Conservation (phyloP, 345 rosid species). For the Psidium guajava region DNA sequence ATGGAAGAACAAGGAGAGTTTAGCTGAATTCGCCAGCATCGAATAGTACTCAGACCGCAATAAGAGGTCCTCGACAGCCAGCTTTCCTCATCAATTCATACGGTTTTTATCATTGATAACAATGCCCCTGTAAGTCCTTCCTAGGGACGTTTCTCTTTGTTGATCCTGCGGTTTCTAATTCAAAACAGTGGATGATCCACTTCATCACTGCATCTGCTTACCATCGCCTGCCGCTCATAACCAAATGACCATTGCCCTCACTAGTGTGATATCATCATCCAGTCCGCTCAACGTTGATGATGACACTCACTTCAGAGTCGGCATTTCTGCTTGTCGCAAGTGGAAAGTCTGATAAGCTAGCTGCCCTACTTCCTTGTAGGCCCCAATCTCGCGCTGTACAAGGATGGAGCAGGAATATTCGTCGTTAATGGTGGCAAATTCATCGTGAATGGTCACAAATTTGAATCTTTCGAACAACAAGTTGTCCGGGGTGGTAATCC, state of each 20-base stretch:
- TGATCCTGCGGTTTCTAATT: neutral
- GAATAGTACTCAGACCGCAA: neutral
- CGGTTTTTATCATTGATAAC: neutral
- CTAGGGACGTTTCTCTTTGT: neutral
- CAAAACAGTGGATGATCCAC: neutral
- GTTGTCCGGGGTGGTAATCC: slow-evolving; percentile 1
- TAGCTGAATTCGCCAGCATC: neutral
- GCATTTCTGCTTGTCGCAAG: slow-evolving; percentile 97
- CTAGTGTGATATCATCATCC: slow-evolving; percentile 53
- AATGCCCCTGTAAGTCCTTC: neutral
- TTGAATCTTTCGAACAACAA: neutral
- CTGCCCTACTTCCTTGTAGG: slow-evolving; percentile 47
- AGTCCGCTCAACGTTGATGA: slow-evolving; percentile 53
- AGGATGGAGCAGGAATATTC: slow-evolving; percentile 91
- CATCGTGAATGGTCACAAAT: slow-evolving; percentile 71
- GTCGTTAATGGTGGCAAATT: slow-evolving; percentile 86
- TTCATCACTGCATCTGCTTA: neutral
- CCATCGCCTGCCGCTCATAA: slow-evolving; percentile 58
- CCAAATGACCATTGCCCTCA: slow-evolving; percentile 62
- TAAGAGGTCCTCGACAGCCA: neutral
- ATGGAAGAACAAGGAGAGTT: neutral
- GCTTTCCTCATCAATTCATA: neutral
- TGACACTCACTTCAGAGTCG: slow-evolving; percentile 88
- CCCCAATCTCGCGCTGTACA: slow-evolving; percentile 96
- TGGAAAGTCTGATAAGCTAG: slow-evolving; percentile 82